phyloP scores from a whole-genome alignment of 2,329 filamentous ascomycete genomes.

The Aspergillus bombycis region DNA sequence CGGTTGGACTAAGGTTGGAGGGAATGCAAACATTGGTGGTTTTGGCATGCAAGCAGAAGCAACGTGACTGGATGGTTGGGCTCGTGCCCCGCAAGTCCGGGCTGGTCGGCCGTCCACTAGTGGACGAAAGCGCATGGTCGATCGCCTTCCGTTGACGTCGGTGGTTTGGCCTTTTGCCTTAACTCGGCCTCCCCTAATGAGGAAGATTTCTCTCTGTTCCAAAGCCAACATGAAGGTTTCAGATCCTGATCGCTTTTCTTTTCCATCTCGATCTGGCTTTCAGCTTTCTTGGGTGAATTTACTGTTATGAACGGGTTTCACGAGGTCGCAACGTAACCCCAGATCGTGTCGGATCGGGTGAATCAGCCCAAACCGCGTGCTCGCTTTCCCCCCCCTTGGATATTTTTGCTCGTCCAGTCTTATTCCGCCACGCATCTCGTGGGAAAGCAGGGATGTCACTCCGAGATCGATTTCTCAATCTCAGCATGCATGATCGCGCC shows the following conservation, averaged over 20 bases:
- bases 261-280: not conserved
- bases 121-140: not conserved
- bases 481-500: conserved; percentile 20
- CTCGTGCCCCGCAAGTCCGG: not conserved
- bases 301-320: not conserved
- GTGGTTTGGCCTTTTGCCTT: conserved; percentile 2
- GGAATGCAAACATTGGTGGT: not conserved
- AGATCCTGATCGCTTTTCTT: not conserved
- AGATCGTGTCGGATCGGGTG: not conserved
- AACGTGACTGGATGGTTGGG: not conserved
- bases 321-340: not conserved
- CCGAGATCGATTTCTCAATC: conserved; percentile 28
- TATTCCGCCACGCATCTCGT: not conserved
- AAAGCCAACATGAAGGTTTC: not conserved
- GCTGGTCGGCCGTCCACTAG: not conserved
- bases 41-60: not conserved
- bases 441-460: conserved; percentile 18
- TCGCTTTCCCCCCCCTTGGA: not conserved
- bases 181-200: not conserved
- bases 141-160: conserved; percentile 6
- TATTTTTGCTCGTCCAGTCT: not conserved
- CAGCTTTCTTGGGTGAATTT: not conserved
- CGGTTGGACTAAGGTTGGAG: not conserved
- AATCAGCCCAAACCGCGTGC: not conserved
- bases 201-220: not conserved